Evolutionary conservation across 2,329 filamentous ascomycete species (phyloP), one percentile per base, ranked within the genome.

Genomic region (Alternaria metachromatica): DNA sequence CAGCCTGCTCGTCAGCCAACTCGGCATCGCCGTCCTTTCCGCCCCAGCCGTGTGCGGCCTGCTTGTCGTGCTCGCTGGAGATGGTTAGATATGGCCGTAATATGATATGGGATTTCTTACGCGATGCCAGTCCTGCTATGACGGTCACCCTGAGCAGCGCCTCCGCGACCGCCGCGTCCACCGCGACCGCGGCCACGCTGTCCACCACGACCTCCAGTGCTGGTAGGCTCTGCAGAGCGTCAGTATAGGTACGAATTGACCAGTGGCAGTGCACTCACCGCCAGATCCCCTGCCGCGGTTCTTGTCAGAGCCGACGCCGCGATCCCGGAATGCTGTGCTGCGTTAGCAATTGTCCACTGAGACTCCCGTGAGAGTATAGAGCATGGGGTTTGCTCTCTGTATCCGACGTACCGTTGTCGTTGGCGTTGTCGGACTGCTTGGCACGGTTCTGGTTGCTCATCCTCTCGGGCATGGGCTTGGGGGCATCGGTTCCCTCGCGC

Each of bases 31-130:
- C 96, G 79, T 93, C 91, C 74, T 87, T 87, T 78, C 88, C 90
- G 76, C 95, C 96, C 94, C 95, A 98, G 75, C 92, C 92, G 82
- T 95, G 92, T 78, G 89, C 92, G 80, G 91, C 89, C 84, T 95
- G 91, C 89, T 96, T 96, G 76, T 93, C 91, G 78, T 92, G 91
- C 70, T 92, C 91, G 77, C 92, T 93, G 58, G 8, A 23, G 6
- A 15, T 21, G 37, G 66, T 78, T 60, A 79, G 72, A 57, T 6
- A 45, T 49, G 26, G 13, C 21, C 9, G 18, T 37, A 23, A 44
- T 21, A 23, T 15, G 13, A 6, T 13, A 44, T 11, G 23, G 45
- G 12, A 18, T 53, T 26, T 49, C 87, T 81, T 85, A 90, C 88
- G 82, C 84, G 77, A 87, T 82, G 73, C 86, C 86, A 72, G 83